These are phyloP conservation scores for Salisapilia sapeloensis DNA, from an alignment of 352 stramenopile species.

Conservation along the genomic window DNA sequence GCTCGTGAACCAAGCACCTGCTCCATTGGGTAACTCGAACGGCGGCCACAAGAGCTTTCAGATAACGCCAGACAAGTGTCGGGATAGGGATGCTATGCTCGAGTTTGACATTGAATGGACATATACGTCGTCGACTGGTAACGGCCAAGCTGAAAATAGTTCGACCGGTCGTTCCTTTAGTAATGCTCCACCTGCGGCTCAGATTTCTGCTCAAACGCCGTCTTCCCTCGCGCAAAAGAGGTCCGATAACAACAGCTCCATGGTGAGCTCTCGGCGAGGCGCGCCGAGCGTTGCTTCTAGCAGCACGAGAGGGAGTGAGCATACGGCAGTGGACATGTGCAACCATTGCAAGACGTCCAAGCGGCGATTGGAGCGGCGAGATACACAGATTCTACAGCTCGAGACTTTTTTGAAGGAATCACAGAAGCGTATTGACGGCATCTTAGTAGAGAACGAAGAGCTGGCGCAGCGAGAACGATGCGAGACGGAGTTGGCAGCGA, in stretches of 20 bases:
- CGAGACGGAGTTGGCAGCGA: conserved; percentile 36
- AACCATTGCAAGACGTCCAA: conserved; percentile 29
- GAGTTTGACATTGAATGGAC: conserved; percentile 70
- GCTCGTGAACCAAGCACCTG: conserved; percentile 27
- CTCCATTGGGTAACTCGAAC: no score
- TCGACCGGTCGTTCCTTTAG: no score
- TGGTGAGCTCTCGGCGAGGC: conserved; percentile 19
- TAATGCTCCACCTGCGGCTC: no score
- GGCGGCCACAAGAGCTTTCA: conserved; percentile 33
- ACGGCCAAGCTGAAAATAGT: no score
- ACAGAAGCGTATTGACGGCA: conserved; percentile 52
- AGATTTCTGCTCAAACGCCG: no score
- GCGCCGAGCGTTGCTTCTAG: conserved; percentile 23
- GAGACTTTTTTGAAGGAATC: conserved; percentile 66
- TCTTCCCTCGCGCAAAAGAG: conserved; percentile 12
- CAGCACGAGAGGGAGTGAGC: conserved; percentile 40
- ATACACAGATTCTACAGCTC: conserved; percentile 59
- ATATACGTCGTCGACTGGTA: conserved; percentile 12
- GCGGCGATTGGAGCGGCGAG: conserved; percentile 45
- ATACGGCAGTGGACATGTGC: conserved; percentile 12
- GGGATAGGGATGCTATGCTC: conserved; percentile 46
- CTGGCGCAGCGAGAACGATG: conserved; percentile 31
- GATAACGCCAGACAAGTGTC: conserved; percentile 53
- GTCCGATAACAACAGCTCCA: conserved; percentile 7
- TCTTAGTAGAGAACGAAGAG: conserved; percentile 47